Conservation (phyloP, 2,329 filamentous ascomycete species). For the Colletotrichum sidae region DNA sequence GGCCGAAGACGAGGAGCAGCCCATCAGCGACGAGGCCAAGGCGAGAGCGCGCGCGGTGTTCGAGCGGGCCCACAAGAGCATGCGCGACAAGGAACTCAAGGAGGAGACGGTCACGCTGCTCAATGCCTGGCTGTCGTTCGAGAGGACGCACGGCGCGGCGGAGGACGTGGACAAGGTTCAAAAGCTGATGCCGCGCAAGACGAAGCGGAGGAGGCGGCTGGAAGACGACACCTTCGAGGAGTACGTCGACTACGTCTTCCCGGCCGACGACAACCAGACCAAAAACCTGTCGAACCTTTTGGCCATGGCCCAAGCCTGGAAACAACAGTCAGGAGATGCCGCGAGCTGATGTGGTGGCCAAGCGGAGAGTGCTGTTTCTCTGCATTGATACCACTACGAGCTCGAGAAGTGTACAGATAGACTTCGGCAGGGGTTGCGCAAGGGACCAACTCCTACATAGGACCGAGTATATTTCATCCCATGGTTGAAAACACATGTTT, state of each 20-base stretch:
- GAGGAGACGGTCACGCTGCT: constrained; percentile 94
- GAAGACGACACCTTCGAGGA: constrained; percentile 96
- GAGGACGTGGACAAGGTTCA: constrained; percentile 86
- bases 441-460: no score
- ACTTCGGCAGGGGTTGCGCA: no score
- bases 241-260: constrained; percentile 97
- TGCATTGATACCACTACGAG: no score
- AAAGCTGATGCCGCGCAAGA: constrained; percentile 91
- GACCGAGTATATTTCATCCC: no score
- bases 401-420: no score
- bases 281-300: constrained; percentile 86
- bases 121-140: constrained; percentile 92
- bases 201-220: constrained; percentile 91
- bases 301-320: constrained; percentile 90
- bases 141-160: constrained; percentile 81
- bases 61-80: constrained; percentile 83
- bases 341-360: background rate
- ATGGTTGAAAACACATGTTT: no score
- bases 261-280: constrained; percentile 89
- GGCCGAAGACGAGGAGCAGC: constrained; percentile 69
- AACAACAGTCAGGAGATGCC: constrained; percentile 66
- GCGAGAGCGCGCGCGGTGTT: constrained; percentile 85
- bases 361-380: no score
- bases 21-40: constrained; percentile 86
- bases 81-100: constrained; percentile 91